Evolutionary conservation across 2,329 filamentous ascomycete species (phyloP).

Genomic region (Colletotrichum acutatum): DNA sequence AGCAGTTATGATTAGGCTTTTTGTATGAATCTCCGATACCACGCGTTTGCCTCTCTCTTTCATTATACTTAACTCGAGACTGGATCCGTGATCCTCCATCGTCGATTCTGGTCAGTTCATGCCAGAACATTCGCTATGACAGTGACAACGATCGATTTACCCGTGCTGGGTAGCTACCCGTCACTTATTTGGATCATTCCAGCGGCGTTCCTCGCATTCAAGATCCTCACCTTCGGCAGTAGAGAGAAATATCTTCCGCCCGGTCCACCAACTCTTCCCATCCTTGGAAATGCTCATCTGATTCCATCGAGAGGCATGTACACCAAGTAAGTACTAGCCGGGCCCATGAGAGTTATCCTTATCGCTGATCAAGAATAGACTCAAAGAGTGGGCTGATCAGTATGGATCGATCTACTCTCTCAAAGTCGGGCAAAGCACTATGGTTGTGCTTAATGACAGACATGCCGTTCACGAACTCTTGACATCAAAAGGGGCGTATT

Average conservation of each 20-base stretch:
- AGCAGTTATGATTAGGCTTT: background rate
- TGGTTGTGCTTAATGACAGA: slow-evolving; percentile 53
- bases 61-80: no score
- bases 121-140: background rate
- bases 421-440: slow-evolving; percentile 53
- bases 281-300: slow-evolving; percentile 53
- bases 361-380: slow-evolving; percentile 40
- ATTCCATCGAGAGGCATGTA: slow-evolving; percentile 26
- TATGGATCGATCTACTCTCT: slow-evolving; percentile 56
- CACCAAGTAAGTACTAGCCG: slow-evolving; percentile 15
- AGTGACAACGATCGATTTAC: background rate
- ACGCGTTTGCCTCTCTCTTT: background rate
- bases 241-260: slow-evolving; percentile 23
- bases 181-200: slow-evolving; percentile 2
- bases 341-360: background rate
- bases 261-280: slow-evolving; percentile 52
- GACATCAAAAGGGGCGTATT: slow-evolving; percentile 56
- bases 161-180: background rate
- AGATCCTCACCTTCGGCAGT: slow-evolving; percentile 5
- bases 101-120: no score
- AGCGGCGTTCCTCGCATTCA: background rate
- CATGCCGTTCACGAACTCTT: slow-evolving; percentile 53
- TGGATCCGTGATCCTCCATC: background rate
- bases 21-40: background rate
- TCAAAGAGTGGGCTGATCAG: slow-evolving; percentile 53